Conservation (phyloP, 257 asterid genomes). For the Penstemon newberryi region DNA sequence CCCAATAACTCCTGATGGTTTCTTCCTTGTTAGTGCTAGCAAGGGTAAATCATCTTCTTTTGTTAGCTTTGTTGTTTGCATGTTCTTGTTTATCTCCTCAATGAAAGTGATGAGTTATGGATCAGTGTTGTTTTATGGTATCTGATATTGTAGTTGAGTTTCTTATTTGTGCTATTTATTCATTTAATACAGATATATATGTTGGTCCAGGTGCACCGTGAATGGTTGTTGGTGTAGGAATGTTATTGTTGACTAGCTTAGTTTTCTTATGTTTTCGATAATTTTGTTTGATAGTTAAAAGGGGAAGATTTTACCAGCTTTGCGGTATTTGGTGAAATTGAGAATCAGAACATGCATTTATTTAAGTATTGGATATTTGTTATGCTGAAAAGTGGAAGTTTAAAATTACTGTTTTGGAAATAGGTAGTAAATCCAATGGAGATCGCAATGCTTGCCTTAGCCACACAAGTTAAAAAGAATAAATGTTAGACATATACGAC, state of each 20-base stretch:
- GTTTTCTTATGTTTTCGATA: not conserved
- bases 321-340: not conserved
- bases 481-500: slow-evolving; percentile 3
- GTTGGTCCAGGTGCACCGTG: not conserved
- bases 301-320: too few relatives aligned
- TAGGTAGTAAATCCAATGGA: not conserved
- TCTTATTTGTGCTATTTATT: not conserved
- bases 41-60: slow-evolving; percentile 58
- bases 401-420: not conserved
- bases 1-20: slow-evolving; percentile 93
- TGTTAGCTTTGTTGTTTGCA: not conserved
- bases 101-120: slow-evolving; percentile 2
- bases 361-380: not conserved
- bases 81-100: not conserved
- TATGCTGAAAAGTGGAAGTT: not conserved
- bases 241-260: not conserved
- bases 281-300: not conserved
- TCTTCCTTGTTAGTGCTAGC: slow-evolving; percentile 98
- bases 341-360: not conserved
- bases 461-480: not conserved
- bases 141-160: not conserved
- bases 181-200: not conserved
- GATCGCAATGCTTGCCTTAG: not conserved
- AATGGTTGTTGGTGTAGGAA: not conserved
- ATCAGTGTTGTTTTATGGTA: slow-evolving; percentile 8